Base-by-base conservation (phyloP, 78 protist genomes). In the Dictyostelium brefeldianum region DNA sequence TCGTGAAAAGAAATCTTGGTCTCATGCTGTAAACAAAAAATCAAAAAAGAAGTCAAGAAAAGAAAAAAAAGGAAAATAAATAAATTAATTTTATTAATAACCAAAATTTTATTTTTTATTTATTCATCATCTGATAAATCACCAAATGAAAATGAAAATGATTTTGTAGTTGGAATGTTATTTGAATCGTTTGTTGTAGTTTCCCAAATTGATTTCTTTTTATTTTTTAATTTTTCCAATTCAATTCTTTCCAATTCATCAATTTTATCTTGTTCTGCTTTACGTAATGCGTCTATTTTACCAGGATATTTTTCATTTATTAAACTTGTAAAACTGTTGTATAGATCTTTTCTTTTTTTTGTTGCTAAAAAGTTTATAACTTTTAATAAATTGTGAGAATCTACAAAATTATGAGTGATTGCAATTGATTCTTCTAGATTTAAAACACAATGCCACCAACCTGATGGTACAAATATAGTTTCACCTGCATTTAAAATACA, bases 371-470 rank as follows among this genome's bases (percentile, higher is more conserved):
- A 89, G 11, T 89, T 82, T 12, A 80, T 51, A 2, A 89, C 94
- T 3, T 73, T 81, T 10, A 73, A 18, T 8, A 89, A 9, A 29
- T 89, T 89, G 18, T 89, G 56, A 10, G 59, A 29, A 20, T 81
- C 81, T 5, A 89, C 47, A 79, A 92, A 96, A 80, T 96, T 96
- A 36, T 96, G 97, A 15, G 98, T 96, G 75, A 96, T 75, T 14
- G 97, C 98, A 65, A 96, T 83, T 4, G 97, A 80, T 78, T 96
- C 97, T 29, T 91, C 94, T 36, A 96, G 36, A 67, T 96, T 96
- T 53, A 96, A 43, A 17, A 83, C 97, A 71, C 47, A 18, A 48
- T 96, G 98, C 97, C 97, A 96, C 97, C 97, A 96, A 1, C 97
- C 97, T 6, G 89, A 43, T 25, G 98, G 98, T 53, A 96, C 97